Percentiles rank a stretch among this genome's conserved stretches.
phyloP scores from a whole-genome alignment of 331 rosid species.

The Prunus yedoensis region DNA sequence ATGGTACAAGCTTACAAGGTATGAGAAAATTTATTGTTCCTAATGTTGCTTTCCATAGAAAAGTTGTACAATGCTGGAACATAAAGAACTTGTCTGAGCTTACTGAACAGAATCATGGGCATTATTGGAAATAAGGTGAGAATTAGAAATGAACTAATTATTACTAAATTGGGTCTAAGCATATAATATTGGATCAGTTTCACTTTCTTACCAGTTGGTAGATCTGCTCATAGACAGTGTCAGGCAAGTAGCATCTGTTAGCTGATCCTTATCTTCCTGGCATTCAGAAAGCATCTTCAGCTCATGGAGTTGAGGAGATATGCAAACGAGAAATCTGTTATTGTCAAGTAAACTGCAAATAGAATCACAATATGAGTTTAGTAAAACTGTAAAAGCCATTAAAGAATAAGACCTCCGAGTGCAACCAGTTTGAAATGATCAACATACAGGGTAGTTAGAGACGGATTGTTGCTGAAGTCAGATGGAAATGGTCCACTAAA shows the following conservation, averaged over 20 bases:
- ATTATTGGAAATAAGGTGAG: not conserved
- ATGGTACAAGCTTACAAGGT: constrained; percentile 8
- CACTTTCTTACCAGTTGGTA: constrained; percentile 37
- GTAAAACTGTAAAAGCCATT: not conserved
- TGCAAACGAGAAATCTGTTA: constrained; percentile 44
- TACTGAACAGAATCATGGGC: not conserved
- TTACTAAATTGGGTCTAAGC: not conserved
- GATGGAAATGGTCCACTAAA: constrained; percentile 57
- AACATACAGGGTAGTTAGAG: constrained; percentile 55
- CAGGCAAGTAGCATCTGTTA: constrained; percentile 25
- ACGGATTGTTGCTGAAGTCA: constrained; percentile 41
- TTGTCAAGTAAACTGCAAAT: constrained; percentile 62
- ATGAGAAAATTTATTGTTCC: not conserved
- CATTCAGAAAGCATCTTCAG: constrained; percentile 40
- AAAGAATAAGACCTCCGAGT: not conserved
- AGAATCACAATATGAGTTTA: constrained; percentile 1
- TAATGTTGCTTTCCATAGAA: not conserved
- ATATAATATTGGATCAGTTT: not conserved
- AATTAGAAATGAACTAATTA: not conserved
- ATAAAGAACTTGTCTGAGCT: constrained; percentile 4
- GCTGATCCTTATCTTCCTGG: constrained; percentile 34
- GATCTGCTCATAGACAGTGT: constrained; percentile 29
- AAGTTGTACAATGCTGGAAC: not conserved
- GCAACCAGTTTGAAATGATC: constrained; percentile 3
- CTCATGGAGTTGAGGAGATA: constrained; percentile 41